Conservation (phyloP, 139 green algal genomes). For the Coelastrella sp. region DNA sequence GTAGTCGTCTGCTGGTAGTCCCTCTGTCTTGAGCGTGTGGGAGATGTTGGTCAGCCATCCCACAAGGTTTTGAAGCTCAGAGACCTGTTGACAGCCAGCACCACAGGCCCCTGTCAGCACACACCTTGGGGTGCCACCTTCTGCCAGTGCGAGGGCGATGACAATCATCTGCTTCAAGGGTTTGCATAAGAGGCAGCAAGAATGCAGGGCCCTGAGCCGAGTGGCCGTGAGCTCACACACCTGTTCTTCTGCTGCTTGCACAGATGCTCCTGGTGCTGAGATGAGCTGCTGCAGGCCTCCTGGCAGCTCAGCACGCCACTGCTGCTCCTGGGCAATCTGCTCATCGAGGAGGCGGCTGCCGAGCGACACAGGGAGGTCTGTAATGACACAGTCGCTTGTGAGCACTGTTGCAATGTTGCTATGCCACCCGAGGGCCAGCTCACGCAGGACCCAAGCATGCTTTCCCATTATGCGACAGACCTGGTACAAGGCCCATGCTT, state of each 20-base stretch:
- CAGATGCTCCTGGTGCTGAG: neutral
- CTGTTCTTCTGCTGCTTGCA: neutral
- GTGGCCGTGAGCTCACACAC: neutral
- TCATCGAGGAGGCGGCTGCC: slow-evolving; percentile 19
- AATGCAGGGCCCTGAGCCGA: neutral
- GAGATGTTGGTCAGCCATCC: slow-evolving; percentile 35
- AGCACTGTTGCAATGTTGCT: no score
- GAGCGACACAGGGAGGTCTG: slow-evolving; percentile 16
- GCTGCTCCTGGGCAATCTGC: slow-evolving; percentile 23
- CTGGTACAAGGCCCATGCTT: no score
- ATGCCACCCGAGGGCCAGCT: no score
- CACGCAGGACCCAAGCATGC: neutral
- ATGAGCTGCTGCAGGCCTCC: slow-evolving; percentile 5
- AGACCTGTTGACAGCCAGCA: slow-evolving; percentile 1
- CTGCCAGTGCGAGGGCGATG: no score
- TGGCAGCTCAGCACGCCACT: neutral
- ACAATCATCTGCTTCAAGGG: no score
- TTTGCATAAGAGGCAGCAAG: neutral
- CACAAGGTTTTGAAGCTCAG: slow-evolving; percentile 16
- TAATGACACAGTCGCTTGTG: neutral
- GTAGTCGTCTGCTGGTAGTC: no score
- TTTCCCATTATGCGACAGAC: no score
- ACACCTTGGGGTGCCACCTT: neutral
- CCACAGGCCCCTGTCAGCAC: neutral
- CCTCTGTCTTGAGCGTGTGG: neutral